Conservation (phyloP, 495 filamentous ascomycete genomes). For the Astrocystis sublimbata region DNA sequence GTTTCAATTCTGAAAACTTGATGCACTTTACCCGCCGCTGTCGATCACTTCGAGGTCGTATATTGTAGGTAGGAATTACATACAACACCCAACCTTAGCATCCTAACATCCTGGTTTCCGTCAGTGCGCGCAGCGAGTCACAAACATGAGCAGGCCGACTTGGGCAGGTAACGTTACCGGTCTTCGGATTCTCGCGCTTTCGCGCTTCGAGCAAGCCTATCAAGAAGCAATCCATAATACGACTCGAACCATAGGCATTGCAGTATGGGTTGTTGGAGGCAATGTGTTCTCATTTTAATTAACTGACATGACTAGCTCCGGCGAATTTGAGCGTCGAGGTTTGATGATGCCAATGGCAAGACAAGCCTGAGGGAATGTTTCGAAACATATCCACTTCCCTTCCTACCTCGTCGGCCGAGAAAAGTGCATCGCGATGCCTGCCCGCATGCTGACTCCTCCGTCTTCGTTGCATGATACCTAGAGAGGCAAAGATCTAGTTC, state of each 20-base stretch:
- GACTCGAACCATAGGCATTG: background rate
- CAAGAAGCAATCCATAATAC: too few relatives aligned
- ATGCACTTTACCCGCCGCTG: too few relatives aligned
- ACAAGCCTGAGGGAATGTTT: background rate
- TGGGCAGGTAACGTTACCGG: background rate
- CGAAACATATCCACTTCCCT: slow-evolving; percentile 12
- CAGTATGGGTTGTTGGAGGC: slow-evolving; percentile 13
- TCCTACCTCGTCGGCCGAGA: background rate
- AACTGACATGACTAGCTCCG: slow-evolving; percentile 7
- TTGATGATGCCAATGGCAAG: background rate
- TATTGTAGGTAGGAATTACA: too few relatives aligned
- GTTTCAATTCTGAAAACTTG: too few relatives aligned
- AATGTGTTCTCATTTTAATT: slow-evolving; percentile 15
- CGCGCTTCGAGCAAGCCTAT: background rate
- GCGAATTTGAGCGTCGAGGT: background rate
- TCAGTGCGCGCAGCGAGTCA: too few relatives aligned
- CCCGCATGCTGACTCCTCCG: background rate
- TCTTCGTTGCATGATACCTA: background rate
- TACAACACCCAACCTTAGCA: too few relatives aligned
- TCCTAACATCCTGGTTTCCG: too few relatives aligned
- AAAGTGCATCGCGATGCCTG: background rate
- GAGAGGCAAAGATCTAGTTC: background rate
- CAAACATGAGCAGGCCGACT: too few relatives aligned
- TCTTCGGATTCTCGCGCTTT: background rate
- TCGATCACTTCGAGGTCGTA: too few relatives aligned